These are phyloP conservation scores for Neurospora africana DNA, from an alignment of 495 filamentous ascomycete species.

Conservation along the genomic window DNA sequence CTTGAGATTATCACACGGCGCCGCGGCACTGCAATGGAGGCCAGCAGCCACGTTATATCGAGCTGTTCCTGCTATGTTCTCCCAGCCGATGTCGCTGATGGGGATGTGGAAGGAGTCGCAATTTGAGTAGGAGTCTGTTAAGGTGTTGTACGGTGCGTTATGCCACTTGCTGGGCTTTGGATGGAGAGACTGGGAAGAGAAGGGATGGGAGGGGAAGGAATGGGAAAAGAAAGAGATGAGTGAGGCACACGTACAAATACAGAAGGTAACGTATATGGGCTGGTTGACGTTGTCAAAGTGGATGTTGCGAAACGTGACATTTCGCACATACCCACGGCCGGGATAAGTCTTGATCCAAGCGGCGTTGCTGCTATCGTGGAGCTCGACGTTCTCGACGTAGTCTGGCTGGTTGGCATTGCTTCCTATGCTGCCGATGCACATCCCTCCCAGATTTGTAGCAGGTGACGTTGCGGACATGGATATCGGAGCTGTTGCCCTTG, in stretches of 20 bases:
- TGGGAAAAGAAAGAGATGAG: background rate
- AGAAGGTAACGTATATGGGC: conserved; percentile 49
- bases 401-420: conserved; percentile 24
- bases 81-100: conserved; percentile 42
- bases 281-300: conserved; percentile 36
- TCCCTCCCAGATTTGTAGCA: conserved; percentile 33
- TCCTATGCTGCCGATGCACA: conserved; percentile 27
- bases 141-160: background rate
- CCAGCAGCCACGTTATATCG: conserved; percentile 12
- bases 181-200: background rate
- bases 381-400: conserved; percentile 31
- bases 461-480: conserved; percentile 28
- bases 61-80: conserved; percentile 44
- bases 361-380: conserved; percentile 38
- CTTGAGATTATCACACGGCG: conserved; percentile 36
- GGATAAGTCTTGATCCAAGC: conserved; percentile 48
- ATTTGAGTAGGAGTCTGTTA: conserved; percentile 25
- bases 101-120: conserved; percentile 44
- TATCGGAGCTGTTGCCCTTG: conserved; percentile 50
- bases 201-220: background rate
- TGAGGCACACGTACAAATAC: conserved; percentile 32
- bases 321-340: conserved; percentile 34
- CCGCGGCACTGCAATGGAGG: conserved; percentile 39
- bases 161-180: no score
- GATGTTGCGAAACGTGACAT: conserved; percentile 44